These are phyloP conservation scores for Monilinia polystroma DNA, from an alignment of 2,329 filamentous ascomycete species.

Conservation along the genomic window DNA sequence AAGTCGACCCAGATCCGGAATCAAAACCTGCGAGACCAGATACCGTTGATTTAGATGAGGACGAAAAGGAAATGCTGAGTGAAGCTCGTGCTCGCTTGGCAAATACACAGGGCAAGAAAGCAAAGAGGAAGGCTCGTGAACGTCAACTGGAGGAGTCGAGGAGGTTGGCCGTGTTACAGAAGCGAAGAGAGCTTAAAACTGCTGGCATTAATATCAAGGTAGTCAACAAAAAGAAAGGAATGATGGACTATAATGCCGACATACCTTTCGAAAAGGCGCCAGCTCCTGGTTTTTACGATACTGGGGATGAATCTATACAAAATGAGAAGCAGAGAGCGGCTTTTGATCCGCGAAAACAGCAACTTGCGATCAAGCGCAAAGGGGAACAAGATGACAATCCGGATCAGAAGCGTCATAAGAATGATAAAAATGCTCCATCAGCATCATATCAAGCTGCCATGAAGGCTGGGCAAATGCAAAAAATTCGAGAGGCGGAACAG, in stretches of 20 bases:
- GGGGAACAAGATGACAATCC: conserved; percentile 83
- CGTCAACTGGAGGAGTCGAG: conserved; percentile 93
- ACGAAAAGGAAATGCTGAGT: conserved; percentile 99
- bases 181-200: conserved; percentile 93
- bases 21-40: conserved; percentile 93
- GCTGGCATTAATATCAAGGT: conserved; percentile 98
- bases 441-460: conserved; percentile 82
- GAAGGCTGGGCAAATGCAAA: conserved; percentile 92
- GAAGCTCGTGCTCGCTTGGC: conserved; percentile 94
- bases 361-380: conserved; percentile 88
- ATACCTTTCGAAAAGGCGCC: conserved; percentile 96
- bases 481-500: conserved; percentile 92
- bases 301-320: conserved; percentile 70
- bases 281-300: conserved; percentile 89
- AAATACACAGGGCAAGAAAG: conserved; percentile 98
- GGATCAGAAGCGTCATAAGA: conserved; percentile 80
- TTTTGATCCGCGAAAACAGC: conserved; percentile 91
- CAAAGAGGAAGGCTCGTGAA: conserved; percentile 94
- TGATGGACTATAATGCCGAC: conserved; percentile 99
- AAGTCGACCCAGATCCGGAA: conserved; percentile 96
- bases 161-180: conserved; percentile 85
- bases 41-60: conserved; percentile 96
- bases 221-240: conserved; percentile 82
- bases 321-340: conserved; percentile 83
- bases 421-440: conserved; percentile 77